phyloP scores from a whole-genome alignment of 108 stramenopile genomes.

The Hondaea fermentalgiana region DNA sequence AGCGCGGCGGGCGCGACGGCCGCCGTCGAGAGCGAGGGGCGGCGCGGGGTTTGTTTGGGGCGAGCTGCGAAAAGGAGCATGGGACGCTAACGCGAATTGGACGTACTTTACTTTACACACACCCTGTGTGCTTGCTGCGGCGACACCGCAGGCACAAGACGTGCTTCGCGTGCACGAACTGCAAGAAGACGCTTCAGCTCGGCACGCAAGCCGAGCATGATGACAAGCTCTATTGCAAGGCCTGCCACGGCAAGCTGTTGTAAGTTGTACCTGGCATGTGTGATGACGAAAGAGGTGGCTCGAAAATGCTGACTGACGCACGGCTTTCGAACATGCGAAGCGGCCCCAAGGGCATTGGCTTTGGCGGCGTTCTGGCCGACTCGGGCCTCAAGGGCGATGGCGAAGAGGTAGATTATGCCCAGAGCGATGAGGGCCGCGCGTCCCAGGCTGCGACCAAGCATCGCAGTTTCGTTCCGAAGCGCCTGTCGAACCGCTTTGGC shows the following conservation, averaged over 20 bases:
- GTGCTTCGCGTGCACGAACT: constrained; percentile 14
- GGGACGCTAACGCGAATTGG: no score
- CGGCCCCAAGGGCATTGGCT: not conserved
- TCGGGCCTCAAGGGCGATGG: not conserved
- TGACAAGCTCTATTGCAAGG: not conserved
- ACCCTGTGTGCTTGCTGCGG: no score
- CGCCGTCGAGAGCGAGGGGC: no score
- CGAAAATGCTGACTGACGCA: no score
- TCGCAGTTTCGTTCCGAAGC: not conserved
- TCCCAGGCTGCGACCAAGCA: not conserved
- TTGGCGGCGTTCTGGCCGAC: not conserved
- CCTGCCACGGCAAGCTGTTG: constrained; percentile 15
- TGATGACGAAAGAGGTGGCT: no score
- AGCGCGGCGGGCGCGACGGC: no score
- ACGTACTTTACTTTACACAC: no score
- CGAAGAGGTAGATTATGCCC: not conserved
- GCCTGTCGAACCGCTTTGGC: no score
- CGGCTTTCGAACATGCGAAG: not conserved
- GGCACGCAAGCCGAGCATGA: not conserved
- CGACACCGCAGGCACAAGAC: not conserved
- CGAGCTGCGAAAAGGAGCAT: no score
- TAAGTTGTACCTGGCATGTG: not conserved
- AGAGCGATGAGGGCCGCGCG: not conserved
- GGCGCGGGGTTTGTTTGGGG: no score
- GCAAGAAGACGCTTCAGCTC: not conserved